Evolutionary conservation across 441 rosid genomes (phyloP), one percentile per base, ranked within the genome.

Genomic region (Corymbia calophylla): DNA sequence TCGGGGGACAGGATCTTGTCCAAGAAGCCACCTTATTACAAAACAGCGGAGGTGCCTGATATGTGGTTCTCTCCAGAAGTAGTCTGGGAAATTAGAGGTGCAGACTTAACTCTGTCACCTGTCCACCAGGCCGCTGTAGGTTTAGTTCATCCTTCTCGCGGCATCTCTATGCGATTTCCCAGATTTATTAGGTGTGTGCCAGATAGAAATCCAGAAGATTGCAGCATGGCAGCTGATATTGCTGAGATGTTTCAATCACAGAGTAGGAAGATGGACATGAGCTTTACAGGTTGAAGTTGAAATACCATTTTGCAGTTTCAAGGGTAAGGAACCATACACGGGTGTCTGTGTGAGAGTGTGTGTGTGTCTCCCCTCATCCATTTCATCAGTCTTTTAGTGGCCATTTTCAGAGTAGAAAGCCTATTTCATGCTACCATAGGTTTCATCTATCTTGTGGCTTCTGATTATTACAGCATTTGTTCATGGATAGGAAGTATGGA

Each of bases 51-150:
- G 94, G 93, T 88, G 58, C 97, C 99, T 6, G 97, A 97, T 88
- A 89, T 94, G 94, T 97, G 99, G 99, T 96, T 97, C 91, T 73
- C 95, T 11, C 92, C 97, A 9, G 97, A 95, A 88, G 91, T 93
- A 47, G 98, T 97, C 31, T 97, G 99, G 99, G 98, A 94, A 93
- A 94, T 97, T 87, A 94, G 94, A 90, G 98, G 98, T 55, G 99
- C 99, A 32, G 99, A 97, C 90, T 94, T 97, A 32, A 97, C 98
- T 21, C 88, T 97, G 35, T 97, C 98, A 12, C 98, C 97, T 3
- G 97, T 95, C 86, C 98, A 96, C 93, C 92, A 93, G 86, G 99
- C 97, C 7, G 98, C 96, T 31, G 64, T 95, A 58, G 98, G 99
- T 88, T 89, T 97, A 32, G 96, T 97, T 88, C 98, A 96, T 91